These are phyloP conservation scores for Coelastrella sp. DNA, from an alignment of 139 green algal genomes.

Conservation along the genomic window DNA sequence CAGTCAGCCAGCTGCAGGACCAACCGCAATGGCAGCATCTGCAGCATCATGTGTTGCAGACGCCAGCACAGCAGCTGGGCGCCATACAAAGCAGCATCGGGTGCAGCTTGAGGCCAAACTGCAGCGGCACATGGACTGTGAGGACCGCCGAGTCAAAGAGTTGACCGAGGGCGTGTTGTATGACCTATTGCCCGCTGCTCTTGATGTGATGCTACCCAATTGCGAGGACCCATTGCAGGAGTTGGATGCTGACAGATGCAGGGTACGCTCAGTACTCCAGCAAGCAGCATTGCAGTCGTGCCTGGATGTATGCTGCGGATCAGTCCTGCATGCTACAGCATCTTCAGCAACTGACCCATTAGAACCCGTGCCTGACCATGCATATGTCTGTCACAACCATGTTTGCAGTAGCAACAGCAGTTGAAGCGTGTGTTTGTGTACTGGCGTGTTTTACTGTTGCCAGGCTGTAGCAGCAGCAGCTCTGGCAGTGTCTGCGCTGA, in stretches of 20 bases:
- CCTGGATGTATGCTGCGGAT: neutral
- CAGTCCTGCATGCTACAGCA: neutral
- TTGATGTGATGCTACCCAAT: constrained; percentile 68
- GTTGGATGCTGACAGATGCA: constrained; percentile 57
- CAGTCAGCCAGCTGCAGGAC: too few species aligned
- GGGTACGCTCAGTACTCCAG: constrained; percentile 43
- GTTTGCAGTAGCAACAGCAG: neutral
- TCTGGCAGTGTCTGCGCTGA: constrained; percentile 64
- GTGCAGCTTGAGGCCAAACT: constrained; percentile 56
- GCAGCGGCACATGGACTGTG: constrained; percentile 57
- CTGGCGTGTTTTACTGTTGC: neutral
- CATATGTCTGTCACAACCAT: too few species aligned
- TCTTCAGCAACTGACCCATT: neutral
- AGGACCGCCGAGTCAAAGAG: constrained; percentile 71
- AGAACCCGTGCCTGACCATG: too few species aligned
- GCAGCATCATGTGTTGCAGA: too few species aligned
- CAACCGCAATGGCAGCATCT: too few species aligned
- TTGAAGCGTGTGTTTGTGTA: neutral
- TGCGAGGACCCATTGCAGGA: constrained; percentile 61
- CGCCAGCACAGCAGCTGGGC: neutral
- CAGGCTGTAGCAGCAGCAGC: constrained; percentile 72
- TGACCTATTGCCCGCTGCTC: constrained; percentile 66
- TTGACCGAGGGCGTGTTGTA: constrained; percentile 75
- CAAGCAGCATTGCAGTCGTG: neutral
- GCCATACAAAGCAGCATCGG: constrained; percentile 1